Evolutionary conservation across 2,329 filamentous ascomycete species (phyloP), one percentile per base, ranked within the genome.

Genomic region (Trichoderma sp.): DNA sequence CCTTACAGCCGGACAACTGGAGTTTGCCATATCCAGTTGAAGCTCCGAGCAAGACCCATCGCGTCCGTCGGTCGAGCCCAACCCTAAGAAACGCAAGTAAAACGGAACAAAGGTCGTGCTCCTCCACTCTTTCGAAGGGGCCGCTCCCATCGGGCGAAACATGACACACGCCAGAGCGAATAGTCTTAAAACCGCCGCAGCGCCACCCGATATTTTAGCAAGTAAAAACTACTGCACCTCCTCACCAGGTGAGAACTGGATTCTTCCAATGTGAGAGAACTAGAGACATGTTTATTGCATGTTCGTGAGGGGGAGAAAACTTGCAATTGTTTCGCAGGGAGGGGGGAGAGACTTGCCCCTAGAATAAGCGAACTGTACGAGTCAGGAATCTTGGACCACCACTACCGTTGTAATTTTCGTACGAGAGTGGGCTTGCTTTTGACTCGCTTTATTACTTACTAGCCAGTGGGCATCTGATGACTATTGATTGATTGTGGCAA

Each of bases 141-240:
- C 58, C 28, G 18, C 26, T 36, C 21, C 18, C 63, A 21, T 26
- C 43, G 12, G 15, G 11, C 56, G 8, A 21, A 34, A 69, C 53
- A 60, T 69, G 66, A 69, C 66, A 69, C 66, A 26, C 56, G 56
- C 66, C 56, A 69, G 30, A 57, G 28, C 14, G 21, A 51, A 69
- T 61, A 61, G 57, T 43, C 36, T 36, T 14, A 21, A 69, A 12
- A 39, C 66, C 53, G 66, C 56, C 66, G 36, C 56, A 26, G 26
- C 66, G 53, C 66, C 56, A 69, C 66, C n/a, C 36, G 28, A 32
- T 28, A 24, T 24, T 24, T 51, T 12, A n/a, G 21, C 36, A n/a
- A 43, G 24, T 11, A 53, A 14, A 53, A 53, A 3, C 26, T 28
- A 24, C 11, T 7, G 9, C 47, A 18, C 9, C 6, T 53, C 21